Percentiles rank a stretch among this genome's conserved stretches.
Conservation (phyloP, 2,329 filamentous ascomycete genomes). For the Thielaviopsis populi region DNA sequence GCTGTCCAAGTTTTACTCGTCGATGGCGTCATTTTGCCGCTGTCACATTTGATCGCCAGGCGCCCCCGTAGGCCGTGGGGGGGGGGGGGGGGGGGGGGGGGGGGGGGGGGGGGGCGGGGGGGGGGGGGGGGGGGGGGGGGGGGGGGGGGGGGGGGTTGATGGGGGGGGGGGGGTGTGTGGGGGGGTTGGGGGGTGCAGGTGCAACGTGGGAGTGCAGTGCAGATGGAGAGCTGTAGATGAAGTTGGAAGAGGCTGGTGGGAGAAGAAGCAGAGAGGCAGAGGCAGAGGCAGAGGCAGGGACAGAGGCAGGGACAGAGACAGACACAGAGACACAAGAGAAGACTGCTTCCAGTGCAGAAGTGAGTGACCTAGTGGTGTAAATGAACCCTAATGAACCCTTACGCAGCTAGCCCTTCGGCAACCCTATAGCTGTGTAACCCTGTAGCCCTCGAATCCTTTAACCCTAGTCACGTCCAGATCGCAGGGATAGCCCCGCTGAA, state of each 20-base stretch:
- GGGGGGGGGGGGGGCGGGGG: neutral
- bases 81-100: neutral
- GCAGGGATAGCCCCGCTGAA: neutral
- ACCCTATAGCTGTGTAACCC: neutral
- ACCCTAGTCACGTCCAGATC: neutral
- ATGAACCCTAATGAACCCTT: neutral
- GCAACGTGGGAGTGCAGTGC: no score
- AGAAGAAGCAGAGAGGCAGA: no score
- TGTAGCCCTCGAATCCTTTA: neutral
- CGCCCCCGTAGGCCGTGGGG: no score
- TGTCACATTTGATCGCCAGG: neutral
- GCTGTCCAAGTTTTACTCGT: neutral
- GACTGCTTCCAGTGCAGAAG: no score
- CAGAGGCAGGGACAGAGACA: no score
- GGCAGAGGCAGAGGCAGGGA: no score
- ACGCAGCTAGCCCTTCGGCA: neutral
- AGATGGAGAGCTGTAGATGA: no score
- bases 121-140: neutral
- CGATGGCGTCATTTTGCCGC: slow-evolving; percentile 1
- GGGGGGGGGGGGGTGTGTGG: neutral
- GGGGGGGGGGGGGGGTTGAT: neutral
- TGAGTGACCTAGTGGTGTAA: no score
- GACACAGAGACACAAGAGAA: no score
- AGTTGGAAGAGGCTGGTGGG: no score
- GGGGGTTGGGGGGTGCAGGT: neutral